Evolutionary conservation across 2,329 filamentous ascomycete species (phyloP).

Genomic region (Huntiella abstrusa): DNA sequence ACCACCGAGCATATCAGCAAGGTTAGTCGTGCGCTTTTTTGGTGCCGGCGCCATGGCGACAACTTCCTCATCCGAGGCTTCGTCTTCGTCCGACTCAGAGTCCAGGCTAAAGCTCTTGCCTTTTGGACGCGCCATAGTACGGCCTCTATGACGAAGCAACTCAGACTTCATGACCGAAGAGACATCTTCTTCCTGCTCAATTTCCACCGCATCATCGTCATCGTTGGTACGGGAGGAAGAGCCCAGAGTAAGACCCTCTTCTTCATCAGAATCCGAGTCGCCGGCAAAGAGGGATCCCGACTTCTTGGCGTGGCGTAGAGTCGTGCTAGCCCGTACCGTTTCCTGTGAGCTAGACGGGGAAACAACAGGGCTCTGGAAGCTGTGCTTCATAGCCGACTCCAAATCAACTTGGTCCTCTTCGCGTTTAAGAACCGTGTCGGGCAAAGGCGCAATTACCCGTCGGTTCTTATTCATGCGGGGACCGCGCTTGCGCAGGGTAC

Average conservation of each 20-base stretch:
- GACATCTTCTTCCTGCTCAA: conserved; percentile 10
- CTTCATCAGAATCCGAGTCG: conserved; percentile 16
- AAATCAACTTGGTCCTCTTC: conserved; percentile 57
- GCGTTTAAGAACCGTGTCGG: conserved; percentile 75
- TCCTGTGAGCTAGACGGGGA: conserved; percentile 59
- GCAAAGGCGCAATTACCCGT: conserved; percentile 75
- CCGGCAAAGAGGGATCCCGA: conserved; percentile 46
- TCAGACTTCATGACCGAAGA: conserved; percentile 10
- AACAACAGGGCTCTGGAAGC: conserved; percentile 30
- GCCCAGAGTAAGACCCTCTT: too few relatives aligned
- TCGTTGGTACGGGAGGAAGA: conserved; percentile 20
- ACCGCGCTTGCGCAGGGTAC: conserved; percentile 35
- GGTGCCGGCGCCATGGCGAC: not conserved
- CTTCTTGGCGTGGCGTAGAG: conserved; percentile 32
- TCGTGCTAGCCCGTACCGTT: conserved; percentile 48
- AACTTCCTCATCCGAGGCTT: conserved; percentile 4
- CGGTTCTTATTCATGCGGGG: conserved; percentile 32
- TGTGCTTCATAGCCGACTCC: conserved; percentile 42
- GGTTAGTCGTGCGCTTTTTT: too few relatives aligned
- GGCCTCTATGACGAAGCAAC: not conserved
- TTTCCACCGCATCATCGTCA: conserved; percentile 30
- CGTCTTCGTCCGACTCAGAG: conserved; percentile 5
- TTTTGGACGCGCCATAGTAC: conserved; percentile 10
- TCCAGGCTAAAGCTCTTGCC: conserved; percentile 13
- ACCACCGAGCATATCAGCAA: not conserved